These are phyloP conservation scores for Blastomyces emzantsi DNA, from an alignment of 2,329 filamentous ascomycete genomes.

Conservation along the genomic window DNA sequence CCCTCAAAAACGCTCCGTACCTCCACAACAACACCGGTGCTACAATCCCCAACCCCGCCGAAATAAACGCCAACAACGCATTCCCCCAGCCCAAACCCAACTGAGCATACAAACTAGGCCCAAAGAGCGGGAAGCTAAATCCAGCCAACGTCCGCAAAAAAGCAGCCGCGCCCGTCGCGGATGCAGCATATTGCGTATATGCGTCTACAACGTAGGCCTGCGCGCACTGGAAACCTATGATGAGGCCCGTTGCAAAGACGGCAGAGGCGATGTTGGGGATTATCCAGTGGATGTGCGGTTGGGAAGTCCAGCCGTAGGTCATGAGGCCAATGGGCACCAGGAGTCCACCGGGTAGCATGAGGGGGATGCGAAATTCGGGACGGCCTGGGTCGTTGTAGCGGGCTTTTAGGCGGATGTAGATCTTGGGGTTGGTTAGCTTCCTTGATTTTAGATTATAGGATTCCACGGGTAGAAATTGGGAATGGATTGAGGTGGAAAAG, in stretches of 20 bases:
- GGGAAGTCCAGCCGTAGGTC: slow-evolving; percentile 50
- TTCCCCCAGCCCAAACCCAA: slow-evolving; percentile 34
- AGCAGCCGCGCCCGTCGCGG: slow-evolving; percentile 40
- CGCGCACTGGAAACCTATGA: slow-evolving; percentile 38
- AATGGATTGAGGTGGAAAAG: not conserved
- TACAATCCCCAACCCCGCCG: slow-evolving; percentile 35
- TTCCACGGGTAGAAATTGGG: not conserved
- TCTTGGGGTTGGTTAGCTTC: slow-evolving; percentile 1
- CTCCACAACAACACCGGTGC: slow-evolving; percentile 46
- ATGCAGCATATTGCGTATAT: slow-evolving; percentile 41
- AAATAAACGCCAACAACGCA: slow-evolving; percentile 35
- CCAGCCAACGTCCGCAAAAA: slow-evolving; percentile 40
- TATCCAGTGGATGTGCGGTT: slow-evolving; percentile 45
- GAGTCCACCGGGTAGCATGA: slow-evolving; percentile 46
- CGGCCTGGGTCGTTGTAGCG: slow-evolving; percentile 12
- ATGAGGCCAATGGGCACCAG: slow-evolving; percentile 47
- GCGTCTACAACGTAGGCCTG: slow-evolving; percentile 34
- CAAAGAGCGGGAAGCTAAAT: slow-evolving; percentile 45
- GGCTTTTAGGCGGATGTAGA: slow-evolving; percentile 23
- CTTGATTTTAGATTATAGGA: not conserved
- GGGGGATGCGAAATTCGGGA: slow-evolving; percentile 57
- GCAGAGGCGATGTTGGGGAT: slow-evolving; percentile 46
- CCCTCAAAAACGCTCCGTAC: slow-evolving; percentile 40
- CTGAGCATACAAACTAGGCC: slow-evolving; percentile 30
- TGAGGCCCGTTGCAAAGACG: slow-evolving; percentile 42